Evolutionary conservation across 2,329 filamentous ascomycete genomes (phyloP), one percentile per base, ranked within the genome.

Genomic region (Ceratocystis variospora): DNA sequence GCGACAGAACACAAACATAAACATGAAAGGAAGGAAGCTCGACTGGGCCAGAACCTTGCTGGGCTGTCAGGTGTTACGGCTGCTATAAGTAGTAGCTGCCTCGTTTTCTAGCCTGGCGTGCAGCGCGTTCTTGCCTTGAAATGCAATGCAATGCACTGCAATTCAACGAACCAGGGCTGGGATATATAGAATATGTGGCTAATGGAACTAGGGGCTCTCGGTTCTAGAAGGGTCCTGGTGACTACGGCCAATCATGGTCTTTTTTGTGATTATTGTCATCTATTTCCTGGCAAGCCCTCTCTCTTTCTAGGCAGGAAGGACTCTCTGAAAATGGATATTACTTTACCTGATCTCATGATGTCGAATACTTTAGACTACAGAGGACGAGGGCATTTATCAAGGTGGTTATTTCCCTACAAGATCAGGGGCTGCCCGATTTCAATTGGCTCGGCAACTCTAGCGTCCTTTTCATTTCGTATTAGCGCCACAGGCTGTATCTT

Each of bases 401-500:
- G 2, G 5, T 5, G 4, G 55, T 37, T 37, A 28, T 59, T 59
- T 59, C 28, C 55, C 28, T 59, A n/a, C n/a, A 7, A 59, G 4
- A 37, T 37, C 28, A 59, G 55, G 55, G 55, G 55, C 28, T n/a
- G 28, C 28, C 8, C 28, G 28, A 8, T 31, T 59, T 7, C 55
- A 59, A 59, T 59, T 59, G 55, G 55, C 55, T 59, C 55, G 33
- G n/a, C 55, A 59, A 37, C 55, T 59, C 28, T 59, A 59, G 55
- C 28, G 55, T 37, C 15, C 6, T 37, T n/a, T 59, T 59, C 15
- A 37, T 37, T 59, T 59, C 55, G 55, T 59, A 59, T 59, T 59
- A 59, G 55, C 55, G 55, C 55, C 55, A 59, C 55, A 59, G 15
- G 31, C 37, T 12, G 55, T 37, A 2, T 59, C 28, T 59, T 59